A percentile compares a stretch with the other conserved stretches of the same genome.
phyloP scores from a whole-genome alignment of 176 grass and related monocot species.

The Chrysopogon serrulatus region DNA sequence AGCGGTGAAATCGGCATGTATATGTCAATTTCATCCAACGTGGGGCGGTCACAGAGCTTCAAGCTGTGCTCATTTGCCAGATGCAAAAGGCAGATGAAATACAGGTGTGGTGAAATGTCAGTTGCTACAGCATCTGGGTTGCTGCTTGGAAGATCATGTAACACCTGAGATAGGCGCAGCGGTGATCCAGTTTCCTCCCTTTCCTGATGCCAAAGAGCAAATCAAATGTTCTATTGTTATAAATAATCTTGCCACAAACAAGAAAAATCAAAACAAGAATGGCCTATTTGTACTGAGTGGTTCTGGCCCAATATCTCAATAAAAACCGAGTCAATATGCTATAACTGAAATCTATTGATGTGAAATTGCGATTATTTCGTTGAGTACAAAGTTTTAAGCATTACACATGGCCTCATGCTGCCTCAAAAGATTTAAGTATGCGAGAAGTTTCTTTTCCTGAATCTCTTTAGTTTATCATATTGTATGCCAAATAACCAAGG shows the following conservation, averaged over 20 bases:
- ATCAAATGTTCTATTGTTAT: slow-evolving; percentile 1
- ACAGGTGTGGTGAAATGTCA: slow-evolving; percentile 81
- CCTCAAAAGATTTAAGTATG: not conserved
- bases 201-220: slow-evolving; percentile 32
- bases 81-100: slow-evolving; percentile 95
- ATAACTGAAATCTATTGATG: slow-evolving; percentile 11
- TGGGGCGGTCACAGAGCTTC: slow-evolving; percentile 42
- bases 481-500: not conserved
- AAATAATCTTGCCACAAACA: not conserved
- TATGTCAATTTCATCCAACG: slow-evolving; percentile 92
- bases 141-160: slow-evolving; percentile 64
- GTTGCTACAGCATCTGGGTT: slow-evolving; percentile 35
- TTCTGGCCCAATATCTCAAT: not conserved
- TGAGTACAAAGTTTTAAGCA: not conserved
- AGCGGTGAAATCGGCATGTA: slow-evolving; percentile 39
- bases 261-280: not conserved
- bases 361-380: not conserved
- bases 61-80: slow-evolving; percentile 84
- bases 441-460: not conserved
- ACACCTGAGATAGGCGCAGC: slow-evolving; percentile 45
- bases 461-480: not conserved
- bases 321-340: not conserved
- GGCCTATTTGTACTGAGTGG: not conserved
- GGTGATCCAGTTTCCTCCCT: slow-evolving; percentile 20
- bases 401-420: not conserved